These are phyloP conservation scores for Bruguiera sexangula DNA, from an alignment of 345 rosid genomes.

Conservation along the genomic window DNA sequence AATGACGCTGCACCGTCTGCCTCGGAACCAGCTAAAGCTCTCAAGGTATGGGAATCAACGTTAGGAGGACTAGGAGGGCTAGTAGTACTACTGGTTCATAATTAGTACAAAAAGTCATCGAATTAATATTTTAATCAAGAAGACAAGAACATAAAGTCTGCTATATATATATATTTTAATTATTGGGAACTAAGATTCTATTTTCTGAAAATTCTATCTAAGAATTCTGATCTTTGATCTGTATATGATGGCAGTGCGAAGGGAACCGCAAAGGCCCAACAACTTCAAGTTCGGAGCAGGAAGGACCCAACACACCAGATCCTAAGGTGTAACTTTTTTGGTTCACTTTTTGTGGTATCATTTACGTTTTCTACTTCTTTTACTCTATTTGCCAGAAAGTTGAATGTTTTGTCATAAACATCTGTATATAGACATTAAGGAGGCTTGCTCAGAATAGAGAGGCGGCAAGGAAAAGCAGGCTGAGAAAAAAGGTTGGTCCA, in stretches of 20 bases:
- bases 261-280: constrained; percentile 47
- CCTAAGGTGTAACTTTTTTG: constrained; percentile 40
- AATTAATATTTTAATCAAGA: not conserved
- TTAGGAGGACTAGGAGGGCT: no score
- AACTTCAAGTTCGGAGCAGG: constrained; percentile 37
- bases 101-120: no score
- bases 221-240: not conserved
- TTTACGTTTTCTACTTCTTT: not conserved
- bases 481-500: constrained; percentile 70
- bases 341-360: not conserved
- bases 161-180: not conserved
- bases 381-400: not conserved
- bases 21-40: constrained; percentile 32
- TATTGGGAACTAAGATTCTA: constrained; percentile 19
- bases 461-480: constrained; percentile 97
- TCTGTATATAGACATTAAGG: constrained; percentile 58
- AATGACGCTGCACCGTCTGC: constrained; percentile 20
- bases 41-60: constrained; percentile 24
- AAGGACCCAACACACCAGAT: constrained; percentile 49
- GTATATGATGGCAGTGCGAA: constrained; percentile 33
- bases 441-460: constrained; percentile 99
- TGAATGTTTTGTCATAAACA: constrained; percentile 9
- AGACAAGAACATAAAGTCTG: not conserved
- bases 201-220: constrained; percentile 7
- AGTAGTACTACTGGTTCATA: no score